phyloP scores from a whole-genome alignment of 805 yeast genomes.

The Huiozyma sinensis region DNA sequence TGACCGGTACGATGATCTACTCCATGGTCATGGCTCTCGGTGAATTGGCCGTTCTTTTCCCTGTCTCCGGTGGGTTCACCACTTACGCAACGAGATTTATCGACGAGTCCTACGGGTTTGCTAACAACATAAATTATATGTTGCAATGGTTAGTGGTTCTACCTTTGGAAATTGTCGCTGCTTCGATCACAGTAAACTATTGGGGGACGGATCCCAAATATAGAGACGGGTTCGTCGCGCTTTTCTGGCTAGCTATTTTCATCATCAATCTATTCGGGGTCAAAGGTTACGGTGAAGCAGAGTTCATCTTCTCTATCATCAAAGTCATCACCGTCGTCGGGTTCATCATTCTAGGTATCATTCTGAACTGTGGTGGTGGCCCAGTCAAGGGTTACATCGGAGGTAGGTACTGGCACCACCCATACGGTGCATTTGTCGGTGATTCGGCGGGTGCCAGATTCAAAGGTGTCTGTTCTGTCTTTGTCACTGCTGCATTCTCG shows the following conservation, averaged over 20 bases:
- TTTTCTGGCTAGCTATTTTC: slow-evolving; percentile 40
- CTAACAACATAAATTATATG: slow-evolving; percentile 48
- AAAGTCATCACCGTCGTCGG: slow-evolving; percentile 41
- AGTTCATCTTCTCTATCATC: slow-evolving; percentile 36
- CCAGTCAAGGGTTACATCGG: slow-evolving; percentile 41
- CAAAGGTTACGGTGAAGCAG: slow-evolving; percentile 45
- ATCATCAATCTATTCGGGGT: slow-evolving; percentile 45
- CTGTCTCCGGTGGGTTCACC: slow-evolving; percentile 54
- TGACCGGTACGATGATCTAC: slow-evolving; percentile 45
- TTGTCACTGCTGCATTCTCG: slow-evolving; percentile 62
- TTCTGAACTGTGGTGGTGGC: slow-evolving; percentile 44
- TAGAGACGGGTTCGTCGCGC: slow-evolving; percentile 39
- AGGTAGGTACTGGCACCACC: slow-evolving; percentile 37
- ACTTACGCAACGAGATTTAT: slow-evolving; percentile 52
- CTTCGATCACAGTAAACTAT: slow-evolving; percentile 41
- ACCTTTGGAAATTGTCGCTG: slow-evolving; percentile 44
- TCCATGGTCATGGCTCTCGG: slow-evolving; percentile 52
- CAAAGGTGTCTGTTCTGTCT: slow-evolving; percentile 63
- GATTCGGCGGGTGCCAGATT: slow-evolving; percentile 29
- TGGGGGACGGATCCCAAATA: slow-evolving; percentile 39
- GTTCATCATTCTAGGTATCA: slow-evolving; percentile 38
- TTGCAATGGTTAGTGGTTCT: slow-evolving; percentile 42
- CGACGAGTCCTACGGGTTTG: slow-evolving; percentile 53
- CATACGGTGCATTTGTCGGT: slow-evolving; percentile 50
- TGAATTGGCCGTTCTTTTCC: slow-evolving; percentile 53